Evolutionary conservation across 805 yeast species (phyloP).

Genomic region (Yamadazyma sp.): DNA sequence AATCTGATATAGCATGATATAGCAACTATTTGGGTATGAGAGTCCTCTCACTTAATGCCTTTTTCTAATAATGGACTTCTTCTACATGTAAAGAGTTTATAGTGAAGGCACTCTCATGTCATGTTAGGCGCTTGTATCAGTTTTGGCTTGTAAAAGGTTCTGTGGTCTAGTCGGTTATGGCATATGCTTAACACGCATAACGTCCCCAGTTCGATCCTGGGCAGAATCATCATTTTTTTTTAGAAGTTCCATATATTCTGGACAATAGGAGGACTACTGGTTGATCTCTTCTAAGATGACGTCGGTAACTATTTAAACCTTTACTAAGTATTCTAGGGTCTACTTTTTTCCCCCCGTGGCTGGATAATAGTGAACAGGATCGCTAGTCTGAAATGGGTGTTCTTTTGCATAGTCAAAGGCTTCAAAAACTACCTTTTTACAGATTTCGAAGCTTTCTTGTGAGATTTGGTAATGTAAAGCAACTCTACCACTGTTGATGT

Average conservation of each 20-base stretch:
- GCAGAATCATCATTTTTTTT: conserved; percentile 77
- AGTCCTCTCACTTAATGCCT: too few relatives aligned
- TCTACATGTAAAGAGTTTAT: too few relatives aligned
- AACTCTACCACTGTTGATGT: conserved; percentile 68
- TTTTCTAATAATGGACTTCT: too few relatives aligned
- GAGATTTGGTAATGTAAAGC: conserved; percentile 67
- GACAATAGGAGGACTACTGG: too few relatives aligned
- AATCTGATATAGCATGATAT: too few relatives aligned
- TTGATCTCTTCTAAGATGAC: too few relatives aligned
- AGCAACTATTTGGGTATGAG: too few relatives aligned
- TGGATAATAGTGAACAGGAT: background rate
- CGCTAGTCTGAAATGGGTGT: conserved; percentile 42
- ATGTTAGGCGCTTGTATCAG: too few relatives aligned
- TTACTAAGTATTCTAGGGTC: background rate
- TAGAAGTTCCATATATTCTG: too few relatives aligned
- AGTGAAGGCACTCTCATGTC: too few relatives aligned
- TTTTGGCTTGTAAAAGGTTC: too few relatives aligned
- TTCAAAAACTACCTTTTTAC: conserved; percentile 52
- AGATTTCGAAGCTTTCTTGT: conserved; percentile 28
- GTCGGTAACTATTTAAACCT: too few relatives aligned
- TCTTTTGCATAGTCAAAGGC: conserved; percentile 52
- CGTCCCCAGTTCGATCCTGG: conserved; percentile 99
- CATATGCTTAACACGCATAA: conserved; percentile 99
- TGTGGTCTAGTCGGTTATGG: conserved; percentile 99
- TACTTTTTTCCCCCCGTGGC: conserved; percentile 3